Evolutionary conservation across 1,284 basidiomycete species (phyloP), one percentile per base, ranked within the genome.

Genomic region (Coniferiporia weirii): DNA sequence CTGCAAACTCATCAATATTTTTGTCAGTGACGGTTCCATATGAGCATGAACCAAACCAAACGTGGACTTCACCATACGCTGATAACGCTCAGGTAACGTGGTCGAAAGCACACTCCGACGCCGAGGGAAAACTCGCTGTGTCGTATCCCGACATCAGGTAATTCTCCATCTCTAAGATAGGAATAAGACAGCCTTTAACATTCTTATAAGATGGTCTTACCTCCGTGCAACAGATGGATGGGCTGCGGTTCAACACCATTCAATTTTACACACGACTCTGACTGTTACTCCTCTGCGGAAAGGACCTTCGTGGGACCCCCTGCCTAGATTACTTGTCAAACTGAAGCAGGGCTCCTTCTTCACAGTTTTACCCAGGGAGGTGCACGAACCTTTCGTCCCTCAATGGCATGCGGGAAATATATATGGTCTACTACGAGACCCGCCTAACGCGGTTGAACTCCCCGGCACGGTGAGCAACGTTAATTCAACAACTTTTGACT

Each of bases 361-460:
- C 65, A 72, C 86, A 1, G 66, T 91, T 32, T 61, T 85, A 4
- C 83, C 85, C 13, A 64, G 67, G 7, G 66, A 56, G 5, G n/a
- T 15, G 2, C 3, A 55, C 46, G 65, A 54, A 36, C 59, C 1
- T n/a, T 56, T 62, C 17, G 65, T 73, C 3, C 83, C 83, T 1
- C 69, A 79, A 65, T 92, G 90, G 90, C 77, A 85, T 68, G 70
- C 80, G 32, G 90, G 89, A 35, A 89, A 92, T 67, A 85, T 92
- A 36, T 92, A 92, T 66, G 75, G 73, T 19, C 71, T 87, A 69
- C 75, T 79, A 59, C 73, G 74, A 22, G 73, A 81, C 15, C 72
- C 80, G 10, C 74, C 79, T 6, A 79, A 79, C 56, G 54, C 73
- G 8, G 74, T 89, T 9, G 66, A 72, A 17, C 72, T 87, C 20